These are phyloP conservation scores for Fusarium sp. DNA, from an alignment of 2,329 filamentous ascomycete genomes.

Conservation along the genomic window DNA sequence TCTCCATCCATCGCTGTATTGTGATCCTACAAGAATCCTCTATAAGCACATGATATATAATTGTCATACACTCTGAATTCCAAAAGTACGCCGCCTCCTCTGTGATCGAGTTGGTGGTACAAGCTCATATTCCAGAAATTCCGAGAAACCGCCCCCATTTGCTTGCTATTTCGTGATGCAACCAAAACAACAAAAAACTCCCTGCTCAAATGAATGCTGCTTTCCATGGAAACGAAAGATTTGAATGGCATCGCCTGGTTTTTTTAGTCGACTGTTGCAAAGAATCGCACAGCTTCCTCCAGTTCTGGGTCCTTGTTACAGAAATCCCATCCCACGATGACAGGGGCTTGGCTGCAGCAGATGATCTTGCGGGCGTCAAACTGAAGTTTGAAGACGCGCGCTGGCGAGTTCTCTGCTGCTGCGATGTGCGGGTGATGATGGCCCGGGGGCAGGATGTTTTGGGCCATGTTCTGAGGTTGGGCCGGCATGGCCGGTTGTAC, in stretches of 20 bases:
- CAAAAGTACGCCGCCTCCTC: not conserved
- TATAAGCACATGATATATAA: not conserved
- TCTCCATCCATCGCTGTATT: not conserved
- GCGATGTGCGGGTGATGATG: slow-evolving; percentile 60
- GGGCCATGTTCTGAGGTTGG: slow-evolving; percentile 23
- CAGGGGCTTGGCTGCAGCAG: slow-evolving; percentile 90
- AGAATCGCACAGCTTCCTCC: slow-evolving; percentile 82
- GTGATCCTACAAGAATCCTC: not conserved
- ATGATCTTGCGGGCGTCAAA: slow-evolving; percentile 95
- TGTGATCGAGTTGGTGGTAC: slow-evolving; percentile 18
- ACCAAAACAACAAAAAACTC: slow-evolving; percentile 35
- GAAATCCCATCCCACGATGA: slow-evolving; percentile 98
- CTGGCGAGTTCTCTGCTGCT: slow-evolving; percentile 60
- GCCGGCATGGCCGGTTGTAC: slow-evolving; percentile 19
- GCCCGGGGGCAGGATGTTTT: not conserved
- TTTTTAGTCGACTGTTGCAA: slow-evolving; percentile 67
- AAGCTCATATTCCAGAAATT: slow-evolving; percentile 15
- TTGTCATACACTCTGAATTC: slow-evolving; percentile 9
- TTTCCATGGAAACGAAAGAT: slow-evolving; percentile 4
- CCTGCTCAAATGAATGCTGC: slow-evolving; percentile 37
- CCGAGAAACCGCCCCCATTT: slow-evolving; percentile 2
- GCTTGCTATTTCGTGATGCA: slow-evolving; percentile 10
- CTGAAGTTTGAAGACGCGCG: slow-evolving; percentile 93
- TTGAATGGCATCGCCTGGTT: not conserved
- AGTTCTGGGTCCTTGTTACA: slow-evolving; percentile 86